These are phyloP conservation scores for Golubevia pallescens DNA, from an alignment of 1,284 basidiomycete genomes.

Conservation along the genomic window DNA sequence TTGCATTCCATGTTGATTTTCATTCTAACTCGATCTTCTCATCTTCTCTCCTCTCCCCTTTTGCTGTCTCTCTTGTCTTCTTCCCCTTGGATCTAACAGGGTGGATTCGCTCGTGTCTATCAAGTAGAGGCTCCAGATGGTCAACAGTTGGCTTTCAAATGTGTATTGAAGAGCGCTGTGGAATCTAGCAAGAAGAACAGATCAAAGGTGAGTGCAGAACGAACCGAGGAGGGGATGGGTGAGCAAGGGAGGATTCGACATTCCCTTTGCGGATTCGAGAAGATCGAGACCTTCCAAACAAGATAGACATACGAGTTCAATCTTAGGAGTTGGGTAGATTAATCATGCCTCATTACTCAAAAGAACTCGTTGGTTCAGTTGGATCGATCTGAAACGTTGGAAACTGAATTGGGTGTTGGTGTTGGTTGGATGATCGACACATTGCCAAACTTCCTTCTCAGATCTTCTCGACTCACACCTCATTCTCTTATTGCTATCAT, in stretches of 20 bases:
- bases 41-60: not conserved
- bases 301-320: too few relatives aligned
- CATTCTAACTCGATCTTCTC: too few relatives aligned
- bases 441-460: not conserved
- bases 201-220: constrained; percentile 35
- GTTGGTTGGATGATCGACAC: too few relatives aligned
- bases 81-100: constrained; percentile 23
- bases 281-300: too few relatives aligned
- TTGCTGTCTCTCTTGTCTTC: too few relatives aligned
- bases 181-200: constrained; percentile 50
- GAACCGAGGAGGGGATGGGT: too few relatives aligned
- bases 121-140: constrained; percentile 40
- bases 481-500: not conserved
- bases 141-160: constrained; percentile 53
- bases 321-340: too few relatives aligned
- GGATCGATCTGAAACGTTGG: too few relatives aligned
- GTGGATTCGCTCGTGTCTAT: constrained; percentile 61
- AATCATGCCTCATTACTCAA: too few relatives aligned
- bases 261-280: too few relatives aligned
- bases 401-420: not conserved
- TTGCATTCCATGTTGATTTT: not conserved
- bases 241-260: too few relatives aligned
- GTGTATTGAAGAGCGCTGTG: constrained; percentile 53
- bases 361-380: too few relatives aligned
- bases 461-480: not conserved